phyloP scores from a whole-genome alignment of 164 flowering plant genomes.

The Magnolia officinalis region DNA sequence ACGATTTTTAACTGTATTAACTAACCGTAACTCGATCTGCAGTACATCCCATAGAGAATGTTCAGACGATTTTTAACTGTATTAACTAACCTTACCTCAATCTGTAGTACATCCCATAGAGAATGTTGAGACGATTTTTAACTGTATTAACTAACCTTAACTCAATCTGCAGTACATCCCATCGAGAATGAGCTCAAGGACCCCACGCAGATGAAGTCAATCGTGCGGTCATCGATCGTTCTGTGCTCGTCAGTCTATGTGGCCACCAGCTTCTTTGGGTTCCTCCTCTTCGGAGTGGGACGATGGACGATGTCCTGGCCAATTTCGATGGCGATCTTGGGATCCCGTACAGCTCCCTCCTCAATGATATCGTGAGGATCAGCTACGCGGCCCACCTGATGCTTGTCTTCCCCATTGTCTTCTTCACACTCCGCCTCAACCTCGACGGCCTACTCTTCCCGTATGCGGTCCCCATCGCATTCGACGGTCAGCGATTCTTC shows the following conservation, averaged over 20 bases:
- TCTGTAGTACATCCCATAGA: too few species aligned
- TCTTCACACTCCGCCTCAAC: constrained; percentile 70
- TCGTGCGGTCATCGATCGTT: constrained; percentile 48
- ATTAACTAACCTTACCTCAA: too few species aligned
- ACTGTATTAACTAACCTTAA: neutral
- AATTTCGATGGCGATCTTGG: constrained; percentile 69
- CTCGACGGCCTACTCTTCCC: constrained; percentile 72
- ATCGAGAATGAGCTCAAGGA: constrained; percentile 73
- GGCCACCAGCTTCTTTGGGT: constrained; percentile 70
- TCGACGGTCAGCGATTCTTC: constrained; percentile 48
- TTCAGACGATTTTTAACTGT: too few species aligned
- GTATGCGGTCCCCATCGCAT: constrained; percentile 41
- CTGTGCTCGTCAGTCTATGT: constrained; percentile 56
- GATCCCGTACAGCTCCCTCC: constrained; percentile 45
- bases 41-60: too few species aligned
- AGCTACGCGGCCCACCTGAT: constrained; percentile 76
- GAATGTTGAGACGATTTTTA: neutral
- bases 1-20: too few species aligned
- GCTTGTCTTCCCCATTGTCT: constrained; percentile 76
- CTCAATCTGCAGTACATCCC: constrained; percentile 49
- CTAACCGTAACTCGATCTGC: too few species aligned
- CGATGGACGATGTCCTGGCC: constrained; percentile 67
- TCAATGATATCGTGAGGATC: constrained; percentile 55
- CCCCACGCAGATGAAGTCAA: constrained; percentile 52
- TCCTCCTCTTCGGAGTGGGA: constrained; percentile 62